Evolutionary conservation across 148 eudicot genomes (phyloP).

Genomic region (Chenopodium suecicum): DNA sequence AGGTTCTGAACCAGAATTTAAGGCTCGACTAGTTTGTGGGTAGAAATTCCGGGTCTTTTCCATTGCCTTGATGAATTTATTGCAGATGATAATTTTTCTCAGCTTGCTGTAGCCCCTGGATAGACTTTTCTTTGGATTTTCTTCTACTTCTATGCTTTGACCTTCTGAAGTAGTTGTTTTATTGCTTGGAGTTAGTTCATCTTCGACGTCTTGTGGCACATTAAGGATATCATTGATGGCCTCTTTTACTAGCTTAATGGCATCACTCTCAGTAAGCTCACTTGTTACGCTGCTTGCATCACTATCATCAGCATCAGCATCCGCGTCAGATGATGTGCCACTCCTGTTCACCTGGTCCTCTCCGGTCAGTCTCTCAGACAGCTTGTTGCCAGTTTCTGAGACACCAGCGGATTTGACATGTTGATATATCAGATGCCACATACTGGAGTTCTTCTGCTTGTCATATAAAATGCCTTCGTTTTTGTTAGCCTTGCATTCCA

Average conservation of each 20-base stretch:
- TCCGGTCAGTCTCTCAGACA: constrained; percentile 2
- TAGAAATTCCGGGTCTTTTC: constrained; percentile 46
- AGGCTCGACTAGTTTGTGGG: constrained; percentile 34
- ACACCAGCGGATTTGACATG: constrained; percentile 57
- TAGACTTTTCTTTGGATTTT: constrained; percentile 16
- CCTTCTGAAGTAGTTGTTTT: constrained; percentile 13
- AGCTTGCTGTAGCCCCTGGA: constrained; percentile 39
- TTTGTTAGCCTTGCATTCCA: constrained; percentile 14
- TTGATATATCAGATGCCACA: constrained; percentile 88
- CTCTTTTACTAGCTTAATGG: constrained; percentile 71
- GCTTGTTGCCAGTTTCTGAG: constrained; percentile 47
- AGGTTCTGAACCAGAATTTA: constrained; percentile 38
- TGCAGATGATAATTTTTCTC: constrained; percentile 37
- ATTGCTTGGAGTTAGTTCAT: constrained; percentile 30
- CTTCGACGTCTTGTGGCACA: constrained; percentile 51
- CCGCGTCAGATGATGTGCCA: not conserved
- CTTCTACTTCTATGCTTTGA: constrained; percentile 20
- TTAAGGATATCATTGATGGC: constrained; percentile 85
- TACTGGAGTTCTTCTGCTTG: constrained; percentile 52
- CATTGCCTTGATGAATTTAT: constrained; percentile 48
- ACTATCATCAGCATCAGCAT: constrained; percentile 22
- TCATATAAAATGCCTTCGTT: constrained; percentile 29
- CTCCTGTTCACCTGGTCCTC: constrained; percentile 5
- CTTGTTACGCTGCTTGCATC: constrained; percentile 46
- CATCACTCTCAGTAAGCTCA: constrained; percentile 65